Evolutionary conservation across 148 eudicot genomes (phyloP).

Genomic region (Beta vulgaris): DNA sequence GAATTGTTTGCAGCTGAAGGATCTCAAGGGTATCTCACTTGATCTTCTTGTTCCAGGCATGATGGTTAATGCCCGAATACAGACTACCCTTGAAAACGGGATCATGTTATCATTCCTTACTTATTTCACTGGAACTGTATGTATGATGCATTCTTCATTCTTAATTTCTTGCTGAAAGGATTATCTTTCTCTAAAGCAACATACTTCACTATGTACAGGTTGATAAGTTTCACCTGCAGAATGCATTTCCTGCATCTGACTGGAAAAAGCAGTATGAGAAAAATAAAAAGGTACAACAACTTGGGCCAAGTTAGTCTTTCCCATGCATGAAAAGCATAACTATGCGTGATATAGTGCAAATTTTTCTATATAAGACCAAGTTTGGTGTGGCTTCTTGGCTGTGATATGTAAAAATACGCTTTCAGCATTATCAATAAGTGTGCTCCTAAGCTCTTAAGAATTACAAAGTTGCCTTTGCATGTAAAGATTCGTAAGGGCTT

Average conservation of each 20-base stretch:
- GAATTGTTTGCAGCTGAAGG: slow-evolving; percentile 59
- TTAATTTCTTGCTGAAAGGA: not conserved
- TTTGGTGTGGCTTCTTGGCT: no score
- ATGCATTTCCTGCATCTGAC: slow-evolving; percentile 52
- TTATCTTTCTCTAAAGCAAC: slow-evolving; percentile 4
- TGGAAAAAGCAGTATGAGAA: slow-evolving; percentile 76
- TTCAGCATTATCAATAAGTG: no score
- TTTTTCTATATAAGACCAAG: not conserved
- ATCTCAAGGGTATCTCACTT: slow-evolving; percentile 88
- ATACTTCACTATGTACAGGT: slow-evolving; percentile 42
- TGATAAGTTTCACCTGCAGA: slow-evolving; percentile 72
- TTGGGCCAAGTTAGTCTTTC: not conserved
- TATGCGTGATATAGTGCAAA: not conserved
- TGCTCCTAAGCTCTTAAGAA: no score
- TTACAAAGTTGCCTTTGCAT: no score
- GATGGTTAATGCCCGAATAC: slow-evolving; percentile 88
- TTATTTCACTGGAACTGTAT: slow-evolving; percentile 94
- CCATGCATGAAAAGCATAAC: not conserved
- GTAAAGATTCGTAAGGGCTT: no score
- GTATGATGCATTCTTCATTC: slow-evolving; percentile 20
- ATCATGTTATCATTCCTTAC: slow-evolving; percentile 84
- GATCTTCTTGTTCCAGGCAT: slow-evolving; percentile 97
- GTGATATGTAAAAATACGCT: no score
- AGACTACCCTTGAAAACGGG: slow-evolving; percentile 82
- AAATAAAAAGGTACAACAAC: slow-evolving; percentile 63